These are phyloP conservation scores for Cystoisospora suis DNA, from an alignment of 169 alveolate genomes.

Conservation along the genomic window DNA sequence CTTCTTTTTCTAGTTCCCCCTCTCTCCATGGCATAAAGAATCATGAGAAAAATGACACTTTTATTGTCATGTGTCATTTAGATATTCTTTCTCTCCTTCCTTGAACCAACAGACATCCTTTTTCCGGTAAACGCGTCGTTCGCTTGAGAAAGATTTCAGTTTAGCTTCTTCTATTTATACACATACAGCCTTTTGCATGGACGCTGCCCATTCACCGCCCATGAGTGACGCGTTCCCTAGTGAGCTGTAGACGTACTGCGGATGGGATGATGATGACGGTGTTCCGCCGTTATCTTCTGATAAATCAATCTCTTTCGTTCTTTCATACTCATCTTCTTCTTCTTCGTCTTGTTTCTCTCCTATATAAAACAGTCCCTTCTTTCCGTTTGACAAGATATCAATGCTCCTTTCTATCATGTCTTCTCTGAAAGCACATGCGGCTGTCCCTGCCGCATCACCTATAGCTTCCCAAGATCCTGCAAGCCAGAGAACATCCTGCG, in stretches of 20 bases:
- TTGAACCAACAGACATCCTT: too few species aligned
- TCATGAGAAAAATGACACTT: too few species aligned
- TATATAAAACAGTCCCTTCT: too few species aligned
- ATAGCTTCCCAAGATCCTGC: constrained; percentile 29
- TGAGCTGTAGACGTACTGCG: background rate
- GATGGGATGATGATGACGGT: background rate
- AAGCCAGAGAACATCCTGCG: background rate
- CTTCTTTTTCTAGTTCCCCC: too few species aligned
- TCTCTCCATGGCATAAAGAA: too few species aligned
- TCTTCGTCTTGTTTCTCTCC: background rate
- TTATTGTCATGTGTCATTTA: too few species aligned
- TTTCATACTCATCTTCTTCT: background rate
- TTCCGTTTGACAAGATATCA: background rate
- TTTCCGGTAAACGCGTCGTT: too few species aligned
- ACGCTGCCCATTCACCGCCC: background rate
- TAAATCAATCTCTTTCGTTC: background rate
- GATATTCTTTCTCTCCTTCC: too few species aligned
- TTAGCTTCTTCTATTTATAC: too few species aligned
- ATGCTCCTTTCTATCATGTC: background rate
- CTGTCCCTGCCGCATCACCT: constrained; percentile 21
- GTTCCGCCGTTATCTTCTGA: background rate
- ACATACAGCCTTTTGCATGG: background rate
- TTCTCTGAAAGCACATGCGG: background rate
- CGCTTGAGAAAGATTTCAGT: too few species aligned
- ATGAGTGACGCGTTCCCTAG: background rate